Evolutionary conservation across 805 yeast genomes (phyloP).

Genomic region (Novakomyces olei): DNA sequence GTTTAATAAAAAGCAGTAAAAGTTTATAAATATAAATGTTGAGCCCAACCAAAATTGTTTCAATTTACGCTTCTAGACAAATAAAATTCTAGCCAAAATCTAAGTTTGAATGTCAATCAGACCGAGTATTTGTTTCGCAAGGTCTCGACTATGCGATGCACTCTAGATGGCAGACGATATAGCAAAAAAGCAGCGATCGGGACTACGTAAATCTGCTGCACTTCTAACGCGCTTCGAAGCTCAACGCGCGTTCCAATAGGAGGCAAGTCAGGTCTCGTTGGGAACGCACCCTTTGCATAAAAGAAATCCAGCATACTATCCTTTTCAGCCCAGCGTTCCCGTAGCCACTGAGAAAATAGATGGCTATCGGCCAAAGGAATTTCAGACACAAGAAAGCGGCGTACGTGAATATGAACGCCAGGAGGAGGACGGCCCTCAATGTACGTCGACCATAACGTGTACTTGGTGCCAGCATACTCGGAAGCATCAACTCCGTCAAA

Average conservation of each 20-base stretch:
- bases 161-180: too few relatives aligned
- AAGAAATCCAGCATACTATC: constrained; percentile 39
- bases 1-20: not conserved
- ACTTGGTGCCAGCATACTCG: constrained; percentile 37
- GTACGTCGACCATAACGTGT: constrained; percentile 40
- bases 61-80: too few relatives aligned
- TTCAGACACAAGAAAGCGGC: constrained; percentile 32
- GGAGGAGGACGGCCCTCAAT: constrained; percentile 53
- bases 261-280: too few relatives aligned
- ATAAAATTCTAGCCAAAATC: too few relatives aligned
- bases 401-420: constrained; percentile 39
- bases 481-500: constrained; percentile 37
- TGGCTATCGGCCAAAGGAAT: constrained; percentile 40
- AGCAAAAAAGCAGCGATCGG: too few relatives aligned
- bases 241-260: too few relatives aligned
- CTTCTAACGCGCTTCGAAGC: too few relatives aligned
- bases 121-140: too few relatives aligned
- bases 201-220: too few relatives aligned
- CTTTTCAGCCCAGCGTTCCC: constrained; percentile 50
- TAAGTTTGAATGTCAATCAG: too few relatives aligned
- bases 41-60: too few relatives aligned
- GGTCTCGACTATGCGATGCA: too few relatives aligned
- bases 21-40: not conserved
- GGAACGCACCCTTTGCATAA: constrained; percentile 9
- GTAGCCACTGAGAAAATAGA: constrained; percentile 55